Base-by-base conservation (phyloP, 257 asterid genomes). In the Jaltomata sinuosa region DNA sequence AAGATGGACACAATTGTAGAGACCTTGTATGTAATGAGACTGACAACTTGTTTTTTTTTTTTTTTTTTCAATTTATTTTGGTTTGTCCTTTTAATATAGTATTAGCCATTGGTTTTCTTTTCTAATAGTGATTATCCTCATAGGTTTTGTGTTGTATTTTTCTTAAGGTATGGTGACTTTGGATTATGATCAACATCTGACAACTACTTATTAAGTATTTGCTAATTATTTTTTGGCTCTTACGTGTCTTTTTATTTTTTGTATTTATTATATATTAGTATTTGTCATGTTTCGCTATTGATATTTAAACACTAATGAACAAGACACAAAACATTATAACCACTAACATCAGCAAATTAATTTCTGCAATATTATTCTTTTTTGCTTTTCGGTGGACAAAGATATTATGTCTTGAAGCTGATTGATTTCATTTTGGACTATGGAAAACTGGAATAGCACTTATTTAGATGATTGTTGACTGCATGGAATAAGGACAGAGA, bases 1-100 rank as follows among this genome's bases (percentile, higher is more conserved):
- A 83, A 72, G 84, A 45, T 47, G 81, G 74, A 59, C 78, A 47
- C 84, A 86, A 11, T 47, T 88, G 91, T 86, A 92, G 94, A 85
- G 71, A 45, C 61, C 12, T 71, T 87, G 91, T 89, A 89, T 89
- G 89, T 90, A 87, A 86, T 49, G 82, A 49, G 80, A 79, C 88
- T 86, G 87, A 84, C 91, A 87, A 83, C 87, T 86, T 80, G 80
- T 40, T 49, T n/a, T 19, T 80, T 18, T 80, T 36, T 29, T 74
- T 80, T 84, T 83, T 82, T 85, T 84, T 18, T 49, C 78, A 34
- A 76, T 49, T 49, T 49, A 27, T 76, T 27, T 76, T 47, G 34
- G 27, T 76, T 76, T 47, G 16, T 3, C 61, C 79, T 76, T 29
- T 21, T 31, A 8, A 47, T 76, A 25, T 47, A 76, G 40, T 76